phyloP scores from a whole-genome alignment of 768 basidiomycete genomes.

The Suillus tomentosus region DNA sequence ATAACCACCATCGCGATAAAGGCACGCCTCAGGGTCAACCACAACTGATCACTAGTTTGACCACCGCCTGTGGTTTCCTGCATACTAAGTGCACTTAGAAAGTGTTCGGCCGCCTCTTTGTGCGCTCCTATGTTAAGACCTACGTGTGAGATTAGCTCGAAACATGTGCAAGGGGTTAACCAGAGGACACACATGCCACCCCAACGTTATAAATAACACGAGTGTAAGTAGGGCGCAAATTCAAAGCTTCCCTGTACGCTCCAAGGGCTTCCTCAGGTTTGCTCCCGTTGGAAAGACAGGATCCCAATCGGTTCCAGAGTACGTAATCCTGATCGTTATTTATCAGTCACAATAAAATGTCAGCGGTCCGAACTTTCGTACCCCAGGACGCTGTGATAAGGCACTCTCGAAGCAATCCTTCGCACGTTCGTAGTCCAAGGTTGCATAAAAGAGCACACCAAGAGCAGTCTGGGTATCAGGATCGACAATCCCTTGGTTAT shows the following conservation, averaged over 20 bases:
- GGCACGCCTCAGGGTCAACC: conserved; percentile 85
- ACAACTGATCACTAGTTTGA: conserved; percentile 81
- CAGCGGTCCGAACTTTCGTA: conserved; percentile 29
- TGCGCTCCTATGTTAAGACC: conserved; percentile 95
- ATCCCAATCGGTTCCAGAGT: conserved; percentile 95
- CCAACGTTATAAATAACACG: conserved; percentile 98
- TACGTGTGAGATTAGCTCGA: conserved; percentile 32
- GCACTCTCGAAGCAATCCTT: conserved; percentile 96
- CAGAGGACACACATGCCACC: conserved; percentile 80
- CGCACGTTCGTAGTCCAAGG: conserved; percentile 81
- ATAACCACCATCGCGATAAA: conserved; percentile 75
- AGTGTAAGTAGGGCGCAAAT: conserved; percentile 91
- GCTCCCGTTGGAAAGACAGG: conserved; percentile 90
- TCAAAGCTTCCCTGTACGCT: conserved; percentile 87
- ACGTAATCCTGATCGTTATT: conserved; percentile 69
- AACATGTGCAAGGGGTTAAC: conserved; percentile 3
- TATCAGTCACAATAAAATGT: conserved; percentile 1
- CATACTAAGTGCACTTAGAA: conserved; percentile 79
- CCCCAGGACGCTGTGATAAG: conserved; percentile 73
- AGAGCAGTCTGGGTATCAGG: conserved; percentile 93
- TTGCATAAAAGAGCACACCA: conserved; percentile 91
- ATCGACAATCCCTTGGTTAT: conserved; percentile 68
- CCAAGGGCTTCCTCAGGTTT: conserved; percentile 93
- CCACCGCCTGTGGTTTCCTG: conserved; percentile 68
- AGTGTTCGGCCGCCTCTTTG: conserved; percentile 96